Evolutionary conservation across 108 stramenopile genomes (phyloP), one percentile per base, ranked within the genome.

Genomic region (Skeletonema potamos): DNA sequence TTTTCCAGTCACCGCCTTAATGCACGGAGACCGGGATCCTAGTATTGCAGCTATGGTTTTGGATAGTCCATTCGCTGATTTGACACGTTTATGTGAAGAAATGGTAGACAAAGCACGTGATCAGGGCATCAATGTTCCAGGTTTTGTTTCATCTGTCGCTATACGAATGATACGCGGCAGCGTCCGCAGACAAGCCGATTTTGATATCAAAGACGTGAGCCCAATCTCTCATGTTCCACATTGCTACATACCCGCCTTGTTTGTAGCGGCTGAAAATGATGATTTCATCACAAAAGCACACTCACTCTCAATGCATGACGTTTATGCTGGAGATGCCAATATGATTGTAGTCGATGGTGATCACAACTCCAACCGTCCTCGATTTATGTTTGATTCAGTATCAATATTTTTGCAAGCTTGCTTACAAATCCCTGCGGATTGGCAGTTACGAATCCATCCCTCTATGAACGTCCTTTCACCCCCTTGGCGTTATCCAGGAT

Each of bases 21-120:
- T 99, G 93, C 97, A 98, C 81, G 96, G 94, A 4, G 93, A 97
- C 72, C 82, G 97, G n/a, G 98, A 98, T 79, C 96, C 97, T n/a
- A 85, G 82, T 62, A 97, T 97, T 68, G 95, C 95, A 28, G 93
- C 90, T 59, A 99, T 98, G 97, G 92, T 99, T 61, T 81, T 99
- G 39, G 99, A 99, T 73, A 93, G 92, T 8, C 86, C 99, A 17
- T 99, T 99, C 85, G 85, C 97, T 0, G 95, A 96, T 79, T 79
- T 99, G 63, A 82, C 85, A 5, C 89, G 88, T 62, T 78, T 99
- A 15, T 94, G 93, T 54, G 96, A 97, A 75, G 96, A 97, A 85
- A 95, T 98, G 92, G 97, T 98, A 11, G 97, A 97, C 78, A 92
- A 96, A 73, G 97, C 92, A 20, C 66, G 94, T 30, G 92, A 97